Conservation (phyloP, 805 yeast species). For the Hagleromyces aurorensis region DNA sequence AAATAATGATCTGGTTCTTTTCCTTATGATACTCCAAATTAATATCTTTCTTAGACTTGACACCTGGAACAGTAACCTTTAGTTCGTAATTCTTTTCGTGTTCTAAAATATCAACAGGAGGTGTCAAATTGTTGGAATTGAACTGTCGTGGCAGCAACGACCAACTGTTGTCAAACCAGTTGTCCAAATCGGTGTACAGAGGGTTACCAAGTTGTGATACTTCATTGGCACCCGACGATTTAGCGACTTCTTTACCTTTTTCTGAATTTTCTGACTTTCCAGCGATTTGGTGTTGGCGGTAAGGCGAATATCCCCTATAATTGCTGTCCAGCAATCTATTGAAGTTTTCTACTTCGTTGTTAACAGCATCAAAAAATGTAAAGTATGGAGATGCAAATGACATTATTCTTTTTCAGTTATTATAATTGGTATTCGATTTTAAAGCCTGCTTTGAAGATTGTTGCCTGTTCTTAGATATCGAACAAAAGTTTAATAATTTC, state of each 20-base stretch:
- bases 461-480: too few relatives aligned
- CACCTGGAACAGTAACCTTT: conserved; percentile 42
- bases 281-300: conserved; percentile 14
- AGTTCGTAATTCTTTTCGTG: conserved; percentile 36
- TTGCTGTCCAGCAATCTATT: conserved; percentile 31
- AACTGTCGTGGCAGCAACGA: conserved; percentile 25
- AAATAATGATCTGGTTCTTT: conserved; percentile 35
- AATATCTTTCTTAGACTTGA: conserved; percentile 35
- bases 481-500: too few relatives aligned
- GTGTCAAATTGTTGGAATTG: conserved; percentile 24
- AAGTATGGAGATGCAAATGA: conserved; percentile 37
- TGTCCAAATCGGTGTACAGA: conserved; percentile 7
- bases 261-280: conserved; percentile 5
- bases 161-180: conserved; percentile 22
- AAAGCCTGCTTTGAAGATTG: neutral
- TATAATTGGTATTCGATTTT: conserved; percentile 1
- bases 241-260: conserved; percentile 6
- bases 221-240: conserved; percentile 4
- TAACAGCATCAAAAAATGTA: conserved; percentile 37
- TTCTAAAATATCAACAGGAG: conserved; percentile 42
- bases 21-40: conserved; percentile 41
- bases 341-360: conserved; percentile 36
- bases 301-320: conserved; percentile 16
- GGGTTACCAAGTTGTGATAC: conserved; percentile 2
- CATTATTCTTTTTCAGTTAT: conserved; percentile 14